These are phyloP conservation scores for Centella asiatica DNA, from an alignment of 129 eudicot species.

Conservation along the genomic window DNA sequence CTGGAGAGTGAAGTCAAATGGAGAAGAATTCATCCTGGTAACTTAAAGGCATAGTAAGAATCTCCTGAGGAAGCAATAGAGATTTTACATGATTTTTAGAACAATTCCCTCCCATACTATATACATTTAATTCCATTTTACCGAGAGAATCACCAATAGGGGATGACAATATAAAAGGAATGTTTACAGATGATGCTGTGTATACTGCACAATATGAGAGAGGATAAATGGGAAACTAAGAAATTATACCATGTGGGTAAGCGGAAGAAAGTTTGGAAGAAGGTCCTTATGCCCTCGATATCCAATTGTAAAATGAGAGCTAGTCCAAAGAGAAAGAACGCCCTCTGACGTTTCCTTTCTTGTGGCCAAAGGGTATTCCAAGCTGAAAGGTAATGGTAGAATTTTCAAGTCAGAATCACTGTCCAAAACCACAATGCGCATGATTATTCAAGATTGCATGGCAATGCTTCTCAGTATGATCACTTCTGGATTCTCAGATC, in stretches of 20 bases:
- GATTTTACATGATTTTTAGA: neutral
- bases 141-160: neutral
- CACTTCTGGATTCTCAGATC: neutral
- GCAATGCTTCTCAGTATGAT: neutral
- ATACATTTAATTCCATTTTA: no score
- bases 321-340: conserved; percentile 89
- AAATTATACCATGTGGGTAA: conserved; percentile 69
- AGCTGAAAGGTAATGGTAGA: conserved; percentile 31
- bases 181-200: neutral
- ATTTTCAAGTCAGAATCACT: conserved; percentile 3
- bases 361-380: conserved; percentile 98
- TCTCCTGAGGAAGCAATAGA: neutral
- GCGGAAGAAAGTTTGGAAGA: conserved; percentile 86
- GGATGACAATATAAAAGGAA: neutral
- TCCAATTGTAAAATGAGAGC: conserved; percentile 87
- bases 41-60: neutral
- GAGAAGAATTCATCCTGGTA: no score
- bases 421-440: conserved; percentile 8
- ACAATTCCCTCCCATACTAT: neutral
- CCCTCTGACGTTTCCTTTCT: conserved; percentile 94
- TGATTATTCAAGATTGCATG: neutral
- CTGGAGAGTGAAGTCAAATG: neutral
- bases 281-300: conserved; percentile 84
- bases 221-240: neutral
- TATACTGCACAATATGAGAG: conserved; percentile 2